phyloP scores from a whole-genome alignment of 2,329 filamentous ascomycete genomes.

The Aspergillus spinulosporus region DNA sequence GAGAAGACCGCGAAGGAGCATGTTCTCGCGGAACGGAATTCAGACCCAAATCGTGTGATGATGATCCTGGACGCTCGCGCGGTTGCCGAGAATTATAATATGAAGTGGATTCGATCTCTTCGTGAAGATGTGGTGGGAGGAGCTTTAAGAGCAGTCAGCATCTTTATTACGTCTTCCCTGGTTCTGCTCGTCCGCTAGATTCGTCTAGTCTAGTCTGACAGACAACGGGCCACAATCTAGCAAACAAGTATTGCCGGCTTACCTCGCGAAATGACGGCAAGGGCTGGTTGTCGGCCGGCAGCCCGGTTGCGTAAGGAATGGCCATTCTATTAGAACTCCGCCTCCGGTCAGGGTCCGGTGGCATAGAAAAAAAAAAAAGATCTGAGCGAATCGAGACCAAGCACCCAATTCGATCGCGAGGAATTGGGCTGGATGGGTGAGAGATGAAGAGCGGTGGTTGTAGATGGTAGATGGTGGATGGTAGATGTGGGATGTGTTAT shows the following conservation, averaged over 20 bases:
- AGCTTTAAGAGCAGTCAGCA: slow-evolving; percentile 29
- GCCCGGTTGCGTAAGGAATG: slow-evolving; percentile 39
- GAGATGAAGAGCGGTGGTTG: neutral
- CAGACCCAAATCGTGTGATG: slow-evolving; percentile 32
- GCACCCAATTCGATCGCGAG: slow-evolving; percentile 1
- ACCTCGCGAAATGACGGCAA: slow-evolving; percentile 44
- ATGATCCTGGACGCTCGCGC: slow-evolving; percentile 33
- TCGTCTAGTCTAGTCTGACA: no score
- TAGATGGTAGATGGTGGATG: neutral
- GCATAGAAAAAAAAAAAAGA: slow-evolving; percentile 34
- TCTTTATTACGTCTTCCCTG: neutral
- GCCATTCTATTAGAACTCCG: slow-evolving; percentile 40
- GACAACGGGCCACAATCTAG: slow-evolving; percentile 9
- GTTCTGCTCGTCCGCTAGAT: neutral
- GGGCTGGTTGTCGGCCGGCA: slow-evolving; percentile 34
- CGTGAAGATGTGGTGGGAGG: slow-evolving; percentile 43
- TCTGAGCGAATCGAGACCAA: neutral
- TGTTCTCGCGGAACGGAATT: slow-evolving; percentile 26
- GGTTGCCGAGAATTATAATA: slow-evolving; percentile 33
- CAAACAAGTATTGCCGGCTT: slow-evolving; percentile 16
- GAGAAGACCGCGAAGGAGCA: slow-evolving; percentile 23
- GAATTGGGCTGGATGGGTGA: slow-evolving; percentile 3
- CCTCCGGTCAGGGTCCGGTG: slow-evolving; percentile 34
- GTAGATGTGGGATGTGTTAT: slow-evolving; percentile 3
- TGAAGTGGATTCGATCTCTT: slow-evolving; percentile 44